These are phyloP conservation scores for Mycosarcoma mackinlayi DNA, from an alignment of 1,284 basidiomycete genomes.

Conservation along the genomic window DNA sequence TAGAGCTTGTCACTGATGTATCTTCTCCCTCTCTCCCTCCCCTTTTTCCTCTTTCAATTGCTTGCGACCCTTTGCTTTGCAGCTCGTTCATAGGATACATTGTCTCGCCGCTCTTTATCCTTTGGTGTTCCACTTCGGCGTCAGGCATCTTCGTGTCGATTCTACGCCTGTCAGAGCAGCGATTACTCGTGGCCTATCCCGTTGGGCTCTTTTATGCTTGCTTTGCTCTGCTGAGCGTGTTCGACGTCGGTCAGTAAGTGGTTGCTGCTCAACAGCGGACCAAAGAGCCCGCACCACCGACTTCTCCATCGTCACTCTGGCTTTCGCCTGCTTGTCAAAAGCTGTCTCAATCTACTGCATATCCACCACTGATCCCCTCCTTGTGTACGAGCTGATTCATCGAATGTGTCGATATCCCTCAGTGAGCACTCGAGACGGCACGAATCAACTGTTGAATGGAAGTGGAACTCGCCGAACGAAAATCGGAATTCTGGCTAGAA, in stretches of 20 bases:
- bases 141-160: constrained; percentile 68
- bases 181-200: constrained; percentile 66
- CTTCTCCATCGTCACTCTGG: too few species aligned
- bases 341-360: too few species aligned
- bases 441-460: too few species aligned
- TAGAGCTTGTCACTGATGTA: too few species aligned
- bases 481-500: constrained; percentile 8
- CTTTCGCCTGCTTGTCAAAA: not conserved
- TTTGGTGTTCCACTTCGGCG: constrained; percentile 66
- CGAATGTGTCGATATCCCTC: too few species aligned
- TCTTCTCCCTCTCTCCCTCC: not conserved
- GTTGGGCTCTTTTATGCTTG: constrained; percentile 66
- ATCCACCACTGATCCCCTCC: too few species aligned
- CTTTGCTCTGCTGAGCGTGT: constrained; percentile 66
- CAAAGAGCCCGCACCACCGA: too few species aligned
- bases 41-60: not conserved
- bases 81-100: constrained; percentile 59
- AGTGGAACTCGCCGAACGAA: not conserved
- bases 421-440: too few species aligned
- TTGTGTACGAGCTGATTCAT: too few species aligned
- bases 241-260: constrained; percentile 45
- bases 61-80: too few species aligned
- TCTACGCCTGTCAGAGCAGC: constrained; percentile 63
- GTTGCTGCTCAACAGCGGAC: not conserved
- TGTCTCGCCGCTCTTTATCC: constrained; percentile 64